Percentiles rank a stretch among this genome's conserved stretches.
Conservation (phyloP, 352 stramenopile genomes). For the Blastocystis sp. region DNA sequence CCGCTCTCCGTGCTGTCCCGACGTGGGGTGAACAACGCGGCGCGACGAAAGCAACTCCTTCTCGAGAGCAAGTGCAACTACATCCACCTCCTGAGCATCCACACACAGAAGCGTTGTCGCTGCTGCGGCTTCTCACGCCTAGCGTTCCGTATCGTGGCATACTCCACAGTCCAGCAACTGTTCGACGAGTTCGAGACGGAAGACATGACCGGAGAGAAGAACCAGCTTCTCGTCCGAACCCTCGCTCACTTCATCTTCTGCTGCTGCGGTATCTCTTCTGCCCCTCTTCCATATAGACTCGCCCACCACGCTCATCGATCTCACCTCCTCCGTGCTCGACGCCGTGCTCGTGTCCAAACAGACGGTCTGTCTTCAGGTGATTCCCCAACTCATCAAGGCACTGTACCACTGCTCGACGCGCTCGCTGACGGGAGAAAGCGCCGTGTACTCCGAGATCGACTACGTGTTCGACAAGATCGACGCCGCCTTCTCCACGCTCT, state of each 20-base stretch:
- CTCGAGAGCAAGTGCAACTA: constrained; percentile 42
- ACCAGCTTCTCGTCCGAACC: constrained; percentile 7
- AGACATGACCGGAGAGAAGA: not conserved
- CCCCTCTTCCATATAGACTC: not conserved
- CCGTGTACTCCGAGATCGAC: constrained; percentile 48
- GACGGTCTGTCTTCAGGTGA: constrained; percentile 17
- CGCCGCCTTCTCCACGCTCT: not conserved
- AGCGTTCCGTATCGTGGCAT: constrained; percentile 41
- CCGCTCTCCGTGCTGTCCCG: constrained; percentile 28
- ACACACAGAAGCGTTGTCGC: not conserved
- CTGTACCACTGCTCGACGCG: constrained; percentile 2
- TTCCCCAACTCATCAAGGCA: constrained; percentile 19
- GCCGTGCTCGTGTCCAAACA: not conserved
- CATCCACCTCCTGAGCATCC: constrained; percentile 26
- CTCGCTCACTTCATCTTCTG: constrained; percentile 43
- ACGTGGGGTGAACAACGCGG: too few relatives aligned
- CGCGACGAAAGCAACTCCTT: not conserved
- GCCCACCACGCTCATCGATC: constrained; percentile 50
- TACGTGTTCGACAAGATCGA: constrained; percentile 50
- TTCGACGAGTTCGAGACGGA: constrained; percentile 33
- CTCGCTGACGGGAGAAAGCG: not conserved
- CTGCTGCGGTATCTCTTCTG: not conserved
- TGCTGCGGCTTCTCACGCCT: not conserved
- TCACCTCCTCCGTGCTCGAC: constrained; percentile 45
- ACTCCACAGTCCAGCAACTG: constrained; percentile 32